Conservation (phyloP, 768 basidiomycete genomes). For the Psilocybe cyanescens region DNA sequence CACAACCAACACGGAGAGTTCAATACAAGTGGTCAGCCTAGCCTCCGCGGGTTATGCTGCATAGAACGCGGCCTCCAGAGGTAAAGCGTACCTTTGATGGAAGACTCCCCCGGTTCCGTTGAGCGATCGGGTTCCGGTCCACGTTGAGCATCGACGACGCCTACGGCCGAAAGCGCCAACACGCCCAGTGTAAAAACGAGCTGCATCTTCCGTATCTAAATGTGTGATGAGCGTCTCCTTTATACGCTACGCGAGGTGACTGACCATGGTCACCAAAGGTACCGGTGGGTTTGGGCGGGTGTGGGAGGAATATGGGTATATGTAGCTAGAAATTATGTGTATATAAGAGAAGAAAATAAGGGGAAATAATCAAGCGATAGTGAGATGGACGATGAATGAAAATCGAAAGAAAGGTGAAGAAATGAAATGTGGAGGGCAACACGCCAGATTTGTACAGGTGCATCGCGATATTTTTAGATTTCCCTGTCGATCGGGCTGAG, state of each 20-base stretch:
- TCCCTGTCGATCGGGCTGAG: background rate
- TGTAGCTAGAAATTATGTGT: too few species aligned
- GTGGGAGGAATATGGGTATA: background rate
- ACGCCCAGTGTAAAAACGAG: background rate
- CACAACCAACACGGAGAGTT: background rate
- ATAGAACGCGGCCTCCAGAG: too few species aligned
- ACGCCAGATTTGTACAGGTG: background rate
- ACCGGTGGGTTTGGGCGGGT: too few species aligned
- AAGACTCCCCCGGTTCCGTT: constrained; percentile 37
- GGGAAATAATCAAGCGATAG: background rate
- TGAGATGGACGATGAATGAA: background rate
- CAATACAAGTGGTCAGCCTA: background rate
- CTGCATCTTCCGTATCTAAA: background rate
- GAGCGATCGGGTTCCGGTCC: constrained; percentile 28
- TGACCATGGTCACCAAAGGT: background rate
- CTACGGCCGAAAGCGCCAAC: constrained; percentile 16
- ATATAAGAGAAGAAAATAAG: too few species aligned
- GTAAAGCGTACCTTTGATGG: constrained; percentile 33
- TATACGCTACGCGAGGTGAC: background rate
- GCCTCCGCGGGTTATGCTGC: background rate
- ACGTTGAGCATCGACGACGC: constrained; percentile 21
- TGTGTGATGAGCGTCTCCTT: background rate
- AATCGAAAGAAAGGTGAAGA: background rate
- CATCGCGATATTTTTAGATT: background rate
- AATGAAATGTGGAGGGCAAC: background rate